Percentiles rank a stretch among this genome's conserved stretches.
Conservation (phyloP, 768 basidiomycete genomes). For the Lentinula aciculospora region DNA sequence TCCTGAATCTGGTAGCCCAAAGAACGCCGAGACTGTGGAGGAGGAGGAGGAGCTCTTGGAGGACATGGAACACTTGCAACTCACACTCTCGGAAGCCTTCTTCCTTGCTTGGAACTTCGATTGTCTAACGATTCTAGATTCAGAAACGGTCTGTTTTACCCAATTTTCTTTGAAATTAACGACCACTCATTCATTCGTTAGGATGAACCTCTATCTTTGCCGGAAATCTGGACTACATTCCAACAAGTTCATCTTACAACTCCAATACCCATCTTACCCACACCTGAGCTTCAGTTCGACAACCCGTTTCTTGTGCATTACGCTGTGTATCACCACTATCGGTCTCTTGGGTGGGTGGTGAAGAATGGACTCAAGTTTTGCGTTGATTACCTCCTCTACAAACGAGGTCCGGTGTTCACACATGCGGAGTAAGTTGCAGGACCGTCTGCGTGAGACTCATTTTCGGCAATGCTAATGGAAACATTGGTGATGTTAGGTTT, state of each 20-base stretch:
- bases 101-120: constrained; percentile 83
- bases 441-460: not conserved
- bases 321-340: constrained; percentile 88
- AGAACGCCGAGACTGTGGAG: constrained; percentile 27
- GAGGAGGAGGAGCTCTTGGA: constrained; percentile 51
- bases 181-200: constrained; percentile 19
- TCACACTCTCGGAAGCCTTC: constrained; percentile 85
- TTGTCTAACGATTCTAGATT: constrained; percentile 67
- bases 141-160: constrained; percentile 49
- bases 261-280: constrained; percentile 23
- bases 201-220: constrained; percentile 49
- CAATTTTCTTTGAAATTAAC: constrained; percentile 3
- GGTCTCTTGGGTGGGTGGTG: constrained; percentile 95
- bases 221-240: constrained; percentile 61
- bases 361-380: constrained; percentile 97
- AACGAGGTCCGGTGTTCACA: constrained; percentile 88
- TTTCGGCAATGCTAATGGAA: not conserved
- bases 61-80: constrained; percentile 86
- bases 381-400: constrained; percentile 91
- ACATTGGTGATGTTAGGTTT: constrained; percentile 49
- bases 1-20: constrained; percentile 7
- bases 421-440: constrained; percentile 80
- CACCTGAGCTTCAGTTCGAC: constrained; percentile 53
- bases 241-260: constrained; percentile 49
- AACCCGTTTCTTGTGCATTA: constrained; percentile 93